Base-by-base conservation (phyloP, 495 filamentous ascomycete genomes). In the Elaphomyces granulatus region DNA sequence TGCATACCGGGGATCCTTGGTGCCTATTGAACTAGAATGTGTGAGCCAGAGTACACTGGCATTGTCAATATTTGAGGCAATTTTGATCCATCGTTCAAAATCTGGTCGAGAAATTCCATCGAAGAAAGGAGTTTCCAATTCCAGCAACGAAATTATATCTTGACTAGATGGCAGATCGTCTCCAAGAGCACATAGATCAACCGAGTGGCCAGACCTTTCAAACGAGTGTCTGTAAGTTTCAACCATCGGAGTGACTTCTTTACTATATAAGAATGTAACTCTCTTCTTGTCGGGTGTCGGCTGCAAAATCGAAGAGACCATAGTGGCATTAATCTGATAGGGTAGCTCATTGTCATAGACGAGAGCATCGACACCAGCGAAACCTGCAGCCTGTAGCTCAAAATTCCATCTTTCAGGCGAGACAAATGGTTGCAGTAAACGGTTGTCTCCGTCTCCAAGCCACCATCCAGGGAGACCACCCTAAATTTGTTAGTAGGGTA, bases 71-170 rank as follows among this genome's bases (percentile, higher is more conserved):
- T n/a, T n/a, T n/a, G n/a, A n/a, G n/a, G n/a, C n/a, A n/a, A n/a
- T n/a, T n/a, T n/a, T n/a, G n/a, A n/a, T n/a, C n/a, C n/a, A n/a
- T n/a, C n/a, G n/a, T n/a, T n/a, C n/a, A n/a, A n/a, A n/a, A n/a
- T 34, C 32, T 8, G 0, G 8, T 15, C 15, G 10, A 9, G 32
- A 34, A 10, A 34, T 17, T 17, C 32, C 32, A 8, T 59, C 20
- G 17, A 68, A 51, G 19, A 61, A 59, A 0, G 54, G 52, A 2
- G 43, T 35, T 0, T 59, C 56, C 19, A 57, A 15, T 19, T 68
- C 63, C 0, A 68, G 36, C 0, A 61, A 19, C 0, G 54, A 63
- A 8, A 68, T 51, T 1, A 64, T 45, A 26, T 59, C 49, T 30
- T 40, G 37, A n/a, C 50, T 39, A 6, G 48, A 43, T 19, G 52